Evolutionary conservation across 768 basidiomycete genomes (phyloP).

Genomic region (Russula virescens): DNA sequence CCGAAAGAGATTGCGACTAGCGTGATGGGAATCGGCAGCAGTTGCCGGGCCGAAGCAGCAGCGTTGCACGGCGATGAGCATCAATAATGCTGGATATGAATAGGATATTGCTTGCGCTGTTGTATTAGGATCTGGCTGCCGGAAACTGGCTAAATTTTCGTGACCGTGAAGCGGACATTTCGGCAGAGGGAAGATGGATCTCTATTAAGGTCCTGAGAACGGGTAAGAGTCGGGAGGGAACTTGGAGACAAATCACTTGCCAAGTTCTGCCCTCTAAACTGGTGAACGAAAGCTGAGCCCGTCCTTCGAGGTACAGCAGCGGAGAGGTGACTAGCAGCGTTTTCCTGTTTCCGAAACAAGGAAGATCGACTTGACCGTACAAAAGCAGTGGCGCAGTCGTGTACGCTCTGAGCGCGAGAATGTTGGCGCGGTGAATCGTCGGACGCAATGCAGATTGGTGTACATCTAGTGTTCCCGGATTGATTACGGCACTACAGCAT

Average conservation of each 20-base stretch:
- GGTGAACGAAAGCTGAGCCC: too few species aligned
- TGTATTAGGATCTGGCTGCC: conserved; percentile 22
- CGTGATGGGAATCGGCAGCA: conserved; percentile 10
- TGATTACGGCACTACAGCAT: background rate
- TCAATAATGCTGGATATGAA: conserved; percentile 24
- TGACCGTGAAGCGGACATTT: background rate
- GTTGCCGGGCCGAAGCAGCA: too few species aligned
- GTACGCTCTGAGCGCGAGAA: background rate
- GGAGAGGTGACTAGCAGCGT: too few species aligned
- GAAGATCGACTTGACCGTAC: background rate
- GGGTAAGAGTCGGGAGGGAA: background rate
- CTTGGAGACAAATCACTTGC: too few species aligned
- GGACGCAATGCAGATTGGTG: background rate
- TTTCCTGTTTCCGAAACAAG: background rate
- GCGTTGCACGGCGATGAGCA: conserved; percentile 12
- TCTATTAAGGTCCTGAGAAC: background rate
- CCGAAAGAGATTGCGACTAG: conserved; percentile 33
- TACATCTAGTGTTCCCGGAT: background rate
- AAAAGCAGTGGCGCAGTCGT: background rate
- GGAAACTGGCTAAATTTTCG: background rate
- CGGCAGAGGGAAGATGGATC: background rate
- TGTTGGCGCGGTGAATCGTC: background rate
- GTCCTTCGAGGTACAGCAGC: too few species aligned
- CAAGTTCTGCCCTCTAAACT: too few species aligned
- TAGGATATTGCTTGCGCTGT: conserved; percentile 29